Evolutionary conservation across 192 early-diverging fungal genomes (phyloP).

Genomic region (Coemansia sp.): DNA sequence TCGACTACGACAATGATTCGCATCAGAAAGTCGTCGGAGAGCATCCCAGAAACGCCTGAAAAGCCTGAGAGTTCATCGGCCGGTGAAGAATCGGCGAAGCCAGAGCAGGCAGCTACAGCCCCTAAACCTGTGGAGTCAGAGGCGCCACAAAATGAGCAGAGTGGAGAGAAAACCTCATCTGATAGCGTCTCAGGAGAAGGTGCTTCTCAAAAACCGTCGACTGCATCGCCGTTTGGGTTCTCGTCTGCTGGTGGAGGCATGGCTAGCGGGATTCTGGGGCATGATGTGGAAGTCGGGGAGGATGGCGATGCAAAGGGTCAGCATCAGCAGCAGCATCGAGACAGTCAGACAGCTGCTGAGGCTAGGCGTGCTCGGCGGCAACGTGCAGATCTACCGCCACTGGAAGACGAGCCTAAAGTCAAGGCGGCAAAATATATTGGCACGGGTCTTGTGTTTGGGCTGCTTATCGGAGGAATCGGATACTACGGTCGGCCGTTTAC

Average conservation of each 20-base stretch:
- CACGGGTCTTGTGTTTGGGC: constrained; percentile 41
- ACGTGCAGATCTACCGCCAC: constrained; percentile 51
- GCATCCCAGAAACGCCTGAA: constrained; percentile 11
- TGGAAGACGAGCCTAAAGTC: constrained; percentile 47
- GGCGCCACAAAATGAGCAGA: background rate
- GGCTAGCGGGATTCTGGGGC: constrained; percentile 42
- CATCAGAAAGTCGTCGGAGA: constrained; percentile 28
- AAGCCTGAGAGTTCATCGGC: constrained; percentile 5
- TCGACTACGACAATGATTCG: constrained; percentile 20
- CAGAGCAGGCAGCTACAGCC: too few species aligned
- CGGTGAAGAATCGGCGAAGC: constrained; percentile 1
- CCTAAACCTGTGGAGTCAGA: background rate
- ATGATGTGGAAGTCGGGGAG: constrained; percentile 8
- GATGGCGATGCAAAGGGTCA: constrained; percentile 2
- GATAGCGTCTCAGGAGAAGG: too few species aligned
- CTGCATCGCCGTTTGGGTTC: constrained; percentile 48
- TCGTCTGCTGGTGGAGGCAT: constrained; percentile 42
- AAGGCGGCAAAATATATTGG: constrained; percentile 47
- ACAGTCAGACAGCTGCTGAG: constrained; percentile 41
- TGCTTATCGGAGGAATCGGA: constrained; percentile 40
- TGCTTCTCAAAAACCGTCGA: background rate
- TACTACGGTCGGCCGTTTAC: constrained; percentile 49
- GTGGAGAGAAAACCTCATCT: background rate
- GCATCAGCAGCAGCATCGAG: constrained; percentile 13
- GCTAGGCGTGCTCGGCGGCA: constrained; percentile 50